Percentiles rank a stretch among this genome's conserved stretches.
Conservation (phyloP, 768 basidiomycete species). For the Termitomyces sp. region DNA sequence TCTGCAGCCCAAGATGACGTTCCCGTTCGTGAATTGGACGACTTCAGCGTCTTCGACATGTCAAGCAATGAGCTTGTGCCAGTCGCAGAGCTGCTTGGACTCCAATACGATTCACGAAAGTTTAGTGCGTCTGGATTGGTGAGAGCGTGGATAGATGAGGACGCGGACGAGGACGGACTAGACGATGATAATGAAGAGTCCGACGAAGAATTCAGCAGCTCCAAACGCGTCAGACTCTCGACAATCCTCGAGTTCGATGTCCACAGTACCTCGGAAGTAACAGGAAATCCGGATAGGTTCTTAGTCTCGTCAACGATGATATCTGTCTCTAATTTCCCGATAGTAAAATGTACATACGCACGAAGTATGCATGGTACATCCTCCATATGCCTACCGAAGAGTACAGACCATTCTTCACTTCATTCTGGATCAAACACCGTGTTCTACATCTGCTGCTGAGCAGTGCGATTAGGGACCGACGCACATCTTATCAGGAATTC, state of each 20-base stretch:
- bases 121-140: conserved; percentile 37
- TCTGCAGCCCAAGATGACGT: conserved; percentile 29
- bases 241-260: conserved; percentile 41
- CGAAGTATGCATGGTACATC: conserved; percentile 66
- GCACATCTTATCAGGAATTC: conserved; percentile 35
- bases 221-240: conserved; percentile 31
- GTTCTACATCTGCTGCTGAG: conserved; percentile 44
- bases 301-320: conserved; percentile 8
- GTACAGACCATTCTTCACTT: conserved; percentile 40
- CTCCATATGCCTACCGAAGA: conserved; percentile 39
- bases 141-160: conserved; percentile 28
- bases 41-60: conserved; percentile 49
- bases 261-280: conserved; percentile 30
- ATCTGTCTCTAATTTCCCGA: conserved; percentile 8
- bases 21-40: conserved; percentile 50
- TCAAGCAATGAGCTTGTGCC: conserved; percentile 32
- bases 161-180: conserved; percentile 23
- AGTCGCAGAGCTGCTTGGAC: conserved; percentile 31
- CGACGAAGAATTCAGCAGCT: conserved; percentile 20
- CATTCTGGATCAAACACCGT: conserved; percentile 46
- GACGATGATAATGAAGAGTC: conserved; percentile 25
- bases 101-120: conserved; percentile 18
- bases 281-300: conserved; percentile 40
- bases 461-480: conserved; percentile 25
- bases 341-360: conserved; percentile 63